Percentiles rank a stretch among this genome's conserved stretches.
phyloP scores from a whole-genome alignment of 176 grass and related monocot genomes.

The Olyra latifolia region DNA sequence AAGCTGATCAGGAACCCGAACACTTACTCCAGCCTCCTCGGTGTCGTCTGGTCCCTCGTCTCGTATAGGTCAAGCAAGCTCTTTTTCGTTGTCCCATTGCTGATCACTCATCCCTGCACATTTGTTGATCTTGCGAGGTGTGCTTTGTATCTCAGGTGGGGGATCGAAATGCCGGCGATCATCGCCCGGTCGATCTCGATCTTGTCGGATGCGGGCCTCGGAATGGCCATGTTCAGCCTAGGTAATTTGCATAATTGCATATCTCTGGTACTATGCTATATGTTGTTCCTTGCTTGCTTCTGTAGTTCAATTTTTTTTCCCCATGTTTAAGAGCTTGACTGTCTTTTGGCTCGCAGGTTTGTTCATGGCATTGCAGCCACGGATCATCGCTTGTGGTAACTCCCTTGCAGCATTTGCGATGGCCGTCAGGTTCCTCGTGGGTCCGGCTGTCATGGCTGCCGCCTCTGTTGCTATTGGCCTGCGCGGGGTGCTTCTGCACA shows the following conservation, averaged over 20 bases:
- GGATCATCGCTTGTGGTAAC: constrained; percentile 87
- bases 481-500: constrained; percentile 73
- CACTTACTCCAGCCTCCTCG: constrained; percentile 88
- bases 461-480: constrained; percentile 59
- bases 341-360: constrained; percentile 42
- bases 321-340: not conserved
- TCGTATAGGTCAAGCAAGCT: constrained; percentile 63
- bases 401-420: constrained; percentile 67
- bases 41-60: constrained; percentile 86
- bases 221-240: constrained; percentile 98
- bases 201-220: constrained; percentile 84
- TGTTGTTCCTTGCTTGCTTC: not conserved
- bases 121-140: not conserved
- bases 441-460: constrained; percentile 70
- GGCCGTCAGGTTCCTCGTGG: constrained; percentile 76
- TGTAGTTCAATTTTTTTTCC: not conserved
- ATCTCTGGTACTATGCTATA: not conserved
- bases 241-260: too few species aligned
- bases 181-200: constrained; percentile 77
- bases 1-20: constrained; percentile 93
- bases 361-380: constrained; percentile 89
- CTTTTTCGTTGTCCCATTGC: not conserved
- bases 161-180: constrained; percentile 89
- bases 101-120: not conserved
- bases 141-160: constrained; percentile 43